A percentile compares a stretch with the other conserved stretches of the same genome.
Evolutionary conservation across 805 yeast species (phyloP).

Genomic region (Wickerhamiella kazuoi): DNA sequence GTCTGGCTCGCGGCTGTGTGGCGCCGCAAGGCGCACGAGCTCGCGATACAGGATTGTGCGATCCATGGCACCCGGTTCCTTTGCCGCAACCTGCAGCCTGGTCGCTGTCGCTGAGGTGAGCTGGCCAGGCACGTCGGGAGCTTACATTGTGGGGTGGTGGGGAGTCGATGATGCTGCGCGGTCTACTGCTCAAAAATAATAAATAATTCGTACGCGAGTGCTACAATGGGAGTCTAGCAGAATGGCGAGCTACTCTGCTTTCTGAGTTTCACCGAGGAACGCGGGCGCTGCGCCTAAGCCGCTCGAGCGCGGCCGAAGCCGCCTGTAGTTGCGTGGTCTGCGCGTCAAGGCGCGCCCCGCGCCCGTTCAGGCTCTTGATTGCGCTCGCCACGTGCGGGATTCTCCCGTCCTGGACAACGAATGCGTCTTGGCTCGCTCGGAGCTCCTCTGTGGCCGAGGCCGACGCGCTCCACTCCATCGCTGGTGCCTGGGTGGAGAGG

Average conservation of each 20-base stretch:
- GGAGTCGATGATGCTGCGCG: too few relatives aligned
- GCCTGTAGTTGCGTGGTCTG: background rate
- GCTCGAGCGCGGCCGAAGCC: background rate
- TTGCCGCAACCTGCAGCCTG: too few relatives aligned
- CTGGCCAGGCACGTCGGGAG: too few relatives aligned
- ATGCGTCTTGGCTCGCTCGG: background rate
- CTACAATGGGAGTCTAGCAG: too few relatives aligned
- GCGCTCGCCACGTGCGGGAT: background rate
- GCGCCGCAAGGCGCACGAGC: constrained; percentile 14
- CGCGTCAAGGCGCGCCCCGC: background rate
- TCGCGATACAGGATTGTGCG: constrained; percentile 14
- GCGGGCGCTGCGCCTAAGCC: background rate
- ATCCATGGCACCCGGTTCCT: constrained; percentile 8
- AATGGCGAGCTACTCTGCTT: too few relatives aligned
- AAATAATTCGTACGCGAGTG: too few relatives aligned
- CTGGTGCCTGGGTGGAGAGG: too few relatives aligned
- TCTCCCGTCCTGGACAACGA: background rate
- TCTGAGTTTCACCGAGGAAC: background rate
- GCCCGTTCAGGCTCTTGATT: background rate
- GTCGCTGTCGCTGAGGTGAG: too few relatives aligned
- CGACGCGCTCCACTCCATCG: background rate
- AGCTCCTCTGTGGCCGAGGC: background rate
- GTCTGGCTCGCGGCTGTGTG: constrained; percentile 1
- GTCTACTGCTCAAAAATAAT: too few relatives aligned
- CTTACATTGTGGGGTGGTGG: too few relatives aligned